Conservation (phyloP, 2,329 filamentous ascomycete genomes). For the Teratosphaeriaceae sp. region DNA sequence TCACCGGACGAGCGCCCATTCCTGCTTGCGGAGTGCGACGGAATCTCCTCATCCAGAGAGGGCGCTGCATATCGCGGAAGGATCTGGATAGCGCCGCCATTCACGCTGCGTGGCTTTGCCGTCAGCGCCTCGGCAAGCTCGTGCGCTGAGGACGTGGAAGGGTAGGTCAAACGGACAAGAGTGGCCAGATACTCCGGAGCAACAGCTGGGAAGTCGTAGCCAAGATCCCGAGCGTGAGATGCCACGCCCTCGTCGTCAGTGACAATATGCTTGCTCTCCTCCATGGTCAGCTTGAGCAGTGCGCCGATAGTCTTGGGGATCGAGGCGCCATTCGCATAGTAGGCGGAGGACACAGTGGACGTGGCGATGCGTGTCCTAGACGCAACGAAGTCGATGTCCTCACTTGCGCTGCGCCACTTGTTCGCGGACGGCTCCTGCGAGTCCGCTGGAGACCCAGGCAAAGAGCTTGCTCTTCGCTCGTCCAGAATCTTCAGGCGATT, state of each 20-base stretch:
- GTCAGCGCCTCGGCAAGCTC: constrained; percentile 53
- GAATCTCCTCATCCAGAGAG: constrained; percentile 26
- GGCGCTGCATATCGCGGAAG: constrained; percentile 42
- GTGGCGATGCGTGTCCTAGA: constrained; percentile 43
- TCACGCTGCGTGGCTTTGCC: constrained; percentile 27
- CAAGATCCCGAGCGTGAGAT: constrained; percentile 47
- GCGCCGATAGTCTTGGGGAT: constrained; percentile 49
- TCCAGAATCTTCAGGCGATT: constrained; percentile 29
- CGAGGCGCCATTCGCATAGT: constrained; percentile 53
- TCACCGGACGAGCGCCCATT: constrained; percentile 6
- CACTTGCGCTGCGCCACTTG: constrained; percentile 51
- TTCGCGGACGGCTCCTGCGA: constrained; percentile 32
- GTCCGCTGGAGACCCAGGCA: constrained; percentile 22
- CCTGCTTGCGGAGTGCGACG: constrained; percentile 2
- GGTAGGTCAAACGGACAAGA: constrained; percentile 51
- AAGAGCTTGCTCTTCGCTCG: constrained; percentile 16
- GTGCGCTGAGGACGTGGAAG: constrained; percentile 51
- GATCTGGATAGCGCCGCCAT: constrained; percentile 40
- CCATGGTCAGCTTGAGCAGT: constrained; percentile 44
- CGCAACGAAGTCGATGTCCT: constrained; percentile 56
- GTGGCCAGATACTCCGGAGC: constrained; percentile 43
- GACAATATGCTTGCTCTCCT: constrained; percentile 30
- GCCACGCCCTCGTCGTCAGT: constrained; percentile 39
- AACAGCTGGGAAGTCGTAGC: constrained; percentile 48
- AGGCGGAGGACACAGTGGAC: constrained; percentile 48